Evolutionary conservation across 495 filamentous ascomycete species (phyloP).

Genomic region (Pseudomonodictys pantanalensis): DNA sequence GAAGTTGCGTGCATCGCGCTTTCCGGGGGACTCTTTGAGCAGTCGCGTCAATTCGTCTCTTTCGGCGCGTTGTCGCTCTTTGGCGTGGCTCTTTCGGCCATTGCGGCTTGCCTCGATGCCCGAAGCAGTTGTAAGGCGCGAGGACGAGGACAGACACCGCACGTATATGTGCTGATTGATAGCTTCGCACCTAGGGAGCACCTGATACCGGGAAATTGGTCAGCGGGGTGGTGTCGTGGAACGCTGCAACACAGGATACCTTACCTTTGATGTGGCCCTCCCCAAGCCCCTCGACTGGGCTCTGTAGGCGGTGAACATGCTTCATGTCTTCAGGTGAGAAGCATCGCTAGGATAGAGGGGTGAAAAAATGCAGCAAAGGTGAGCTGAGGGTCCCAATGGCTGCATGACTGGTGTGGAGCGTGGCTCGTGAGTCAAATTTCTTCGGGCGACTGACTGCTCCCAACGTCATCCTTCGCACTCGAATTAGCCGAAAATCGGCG

Average conservation of each 20-base stretch:
- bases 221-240: background rate
- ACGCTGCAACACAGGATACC: background rate
- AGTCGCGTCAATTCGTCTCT: constrained; percentile 25
- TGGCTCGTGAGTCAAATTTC: too few relatives aligned
- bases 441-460: too few relatives aligned
- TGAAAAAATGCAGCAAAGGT: background rate
- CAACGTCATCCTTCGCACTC: too few relatives aligned
- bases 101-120: background rate
- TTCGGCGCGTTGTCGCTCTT: constrained; percentile 31
- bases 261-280: constrained; percentile 6
- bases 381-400: too few relatives aligned
- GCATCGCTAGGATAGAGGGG: background rate
- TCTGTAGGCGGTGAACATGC: constrained; percentile 28
- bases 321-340: too few relatives aligned
- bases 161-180: background rate
- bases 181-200: background rate
- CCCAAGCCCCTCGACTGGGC: constrained; percentile 29
- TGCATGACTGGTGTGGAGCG: too few relatives aligned
- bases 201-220: constrained; percentile 7
- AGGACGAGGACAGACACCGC: background rate
- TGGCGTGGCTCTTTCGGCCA: constrained; percentile 8
- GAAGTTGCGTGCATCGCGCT: constrained; percentile 30
- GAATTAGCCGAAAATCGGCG: too few relatives aligned
- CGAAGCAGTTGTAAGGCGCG: background rate
- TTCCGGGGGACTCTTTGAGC: constrained; percentile 29